These are phyloP conservation scores for Neurospora crassa DNA, from an alignment of 2,329 filamentous ascomycete genomes.

Conservation along the genomic window DNA sequence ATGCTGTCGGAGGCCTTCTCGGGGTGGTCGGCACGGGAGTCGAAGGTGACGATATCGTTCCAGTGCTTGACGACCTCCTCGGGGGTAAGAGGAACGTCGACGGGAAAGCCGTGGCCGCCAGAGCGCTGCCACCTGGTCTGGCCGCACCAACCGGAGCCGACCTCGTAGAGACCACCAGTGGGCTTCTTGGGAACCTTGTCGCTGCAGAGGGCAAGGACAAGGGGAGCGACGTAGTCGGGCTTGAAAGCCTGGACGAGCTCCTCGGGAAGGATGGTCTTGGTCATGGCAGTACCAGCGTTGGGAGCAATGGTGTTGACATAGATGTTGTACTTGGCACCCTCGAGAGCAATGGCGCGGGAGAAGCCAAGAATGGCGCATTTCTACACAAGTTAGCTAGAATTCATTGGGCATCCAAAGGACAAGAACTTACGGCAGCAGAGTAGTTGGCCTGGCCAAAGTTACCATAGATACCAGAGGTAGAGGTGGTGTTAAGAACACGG, in stretches of 20 bases:
- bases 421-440: conserved; percentile 62
- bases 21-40: conserved; percentile 80
- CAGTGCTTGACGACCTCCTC: conserved; percentile 73
- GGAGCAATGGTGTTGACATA: conserved; percentile 96
- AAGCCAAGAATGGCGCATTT: conserved; percentile 93
- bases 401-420: neutral
- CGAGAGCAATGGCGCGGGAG: conserved; percentile 82
- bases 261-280: conserved; percentile 84
- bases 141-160: conserved; percentile 87
- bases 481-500: conserved; percentile 92
- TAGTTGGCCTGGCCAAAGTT: conserved; percentile 99
- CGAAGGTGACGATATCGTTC: conserved; percentile 75
- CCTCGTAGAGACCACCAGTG: conserved; percentile 86
- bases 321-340: conserved; percentile 96
- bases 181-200: conserved; percentile 78
- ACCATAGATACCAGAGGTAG: conserved; percentile 94
- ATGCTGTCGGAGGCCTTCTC: conserved; percentile 67
- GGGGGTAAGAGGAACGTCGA: conserved; percentile 73
- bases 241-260: conserved; percentile 99
- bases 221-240: conserved; percentile 92
- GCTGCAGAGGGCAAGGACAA: conserved; percentile 75
- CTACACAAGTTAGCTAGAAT: conserved; percentile 31
- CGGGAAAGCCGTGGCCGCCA: conserved; percentile 82
- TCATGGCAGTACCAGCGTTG: conserved; percentile 95
- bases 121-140: conserved; percentile 91